These are phyloP conservation scores for Fomitopsis serialis DNA, from an alignment of 768 basidiomycete genomes.

Conservation along the genomic window DNA sequence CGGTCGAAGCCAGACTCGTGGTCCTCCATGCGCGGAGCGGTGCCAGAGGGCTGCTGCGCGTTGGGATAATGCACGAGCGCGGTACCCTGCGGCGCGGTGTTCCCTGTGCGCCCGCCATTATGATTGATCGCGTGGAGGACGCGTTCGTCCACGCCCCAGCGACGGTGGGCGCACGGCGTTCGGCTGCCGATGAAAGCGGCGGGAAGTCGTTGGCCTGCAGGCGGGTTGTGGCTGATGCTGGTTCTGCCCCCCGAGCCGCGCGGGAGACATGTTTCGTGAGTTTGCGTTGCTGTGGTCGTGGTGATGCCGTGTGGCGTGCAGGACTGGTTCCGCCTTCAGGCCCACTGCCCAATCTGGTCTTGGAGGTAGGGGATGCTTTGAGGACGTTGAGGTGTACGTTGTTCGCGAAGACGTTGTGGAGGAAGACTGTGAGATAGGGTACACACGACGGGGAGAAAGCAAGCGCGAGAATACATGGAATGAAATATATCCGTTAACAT, in stretches of 20 bases:
- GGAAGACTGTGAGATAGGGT: constrained; percentile 48
- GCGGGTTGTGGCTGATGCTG: constrained; percentile 28
- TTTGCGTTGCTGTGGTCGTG: constrained; percentile 39
- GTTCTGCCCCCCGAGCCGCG: constrained; percentile 20
- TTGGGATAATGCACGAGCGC: constrained; percentile 34
- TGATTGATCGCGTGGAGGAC: constrained; percentile 44
- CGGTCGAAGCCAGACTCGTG: constrained; percentile 42
- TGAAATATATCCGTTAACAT: constrained; percentile 7
- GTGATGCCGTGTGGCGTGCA: constrained; percentile 44
- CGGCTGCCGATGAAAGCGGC: constrained; percentile 46
- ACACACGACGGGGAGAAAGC: not conserved
- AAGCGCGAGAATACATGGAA: not conserved
- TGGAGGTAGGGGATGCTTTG: constrained; percentile 73
- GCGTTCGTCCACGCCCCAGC: constrained; percentile 71
- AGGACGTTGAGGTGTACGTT: constrained; percentile 74
- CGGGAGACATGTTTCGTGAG: constrained; percentile 36
- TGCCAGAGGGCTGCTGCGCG: constrained; percentile 18
- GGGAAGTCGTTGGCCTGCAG: constrained; percentile 67
- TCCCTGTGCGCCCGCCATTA: constrained; percentile 31
- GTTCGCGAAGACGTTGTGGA: constrained; percentile 75
- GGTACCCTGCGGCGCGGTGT: constrained; percentile 21
- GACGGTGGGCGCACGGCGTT: constrained; percentile 49
- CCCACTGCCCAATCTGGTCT: constrained; percentile 90
- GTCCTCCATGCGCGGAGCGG: constrained; percentile 35
- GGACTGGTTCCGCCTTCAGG: constrained; percentile 67